Evolutionary conservation across 2,329 filamentous ascomycete species (phyloP).

Genomic region (Colletotrichum sp.): DNA sequence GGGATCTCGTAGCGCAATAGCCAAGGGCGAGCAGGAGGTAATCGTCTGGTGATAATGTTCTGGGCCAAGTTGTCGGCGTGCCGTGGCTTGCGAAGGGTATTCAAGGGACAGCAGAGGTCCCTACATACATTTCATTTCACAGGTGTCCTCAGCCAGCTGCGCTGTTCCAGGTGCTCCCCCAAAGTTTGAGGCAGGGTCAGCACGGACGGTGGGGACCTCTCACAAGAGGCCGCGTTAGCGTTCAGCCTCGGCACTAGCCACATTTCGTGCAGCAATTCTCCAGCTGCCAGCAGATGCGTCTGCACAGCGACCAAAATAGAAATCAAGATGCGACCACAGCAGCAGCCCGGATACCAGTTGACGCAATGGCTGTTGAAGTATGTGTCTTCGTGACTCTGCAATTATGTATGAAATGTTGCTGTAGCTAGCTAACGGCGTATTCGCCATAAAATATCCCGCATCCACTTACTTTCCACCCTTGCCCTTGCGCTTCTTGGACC

Average conservation of each 20-base stretch:
- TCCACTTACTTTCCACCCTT: constrained; percentile 13
- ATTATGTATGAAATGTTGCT: constrained; percentile 4
- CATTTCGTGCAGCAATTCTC: neutral
- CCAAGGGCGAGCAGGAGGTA: neutral
- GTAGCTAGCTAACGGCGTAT: neutral
- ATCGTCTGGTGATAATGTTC: neutral
- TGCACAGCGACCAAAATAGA: neutral
- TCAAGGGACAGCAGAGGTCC: neutral
- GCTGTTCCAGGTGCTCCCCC: neutral
- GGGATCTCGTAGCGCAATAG: neutral
- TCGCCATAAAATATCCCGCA: neutral
- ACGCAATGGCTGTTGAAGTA: neutral
- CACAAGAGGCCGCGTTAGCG: neutral
- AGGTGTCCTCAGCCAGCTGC: constrained; percentile 11
- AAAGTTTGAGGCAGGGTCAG: neutral
- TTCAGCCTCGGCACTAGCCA: constrained; percentile 2
- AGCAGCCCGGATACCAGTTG: neutral
- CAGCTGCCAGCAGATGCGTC: neutral
- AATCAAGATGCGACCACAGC: neutral
- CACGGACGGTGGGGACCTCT: neutral
- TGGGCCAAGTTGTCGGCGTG: neutral
- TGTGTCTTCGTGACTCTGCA: neutral
- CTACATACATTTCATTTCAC: constrained; percentile 1
- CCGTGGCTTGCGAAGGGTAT: neutral
- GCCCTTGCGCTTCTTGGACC: constrained; percentile 20